These are phyloP conservation scores for Triangularia verruculosa DNA, from an alignment of 2,329 filamentous ascomycete genomes.

Conservation along the genomic window DNA sequence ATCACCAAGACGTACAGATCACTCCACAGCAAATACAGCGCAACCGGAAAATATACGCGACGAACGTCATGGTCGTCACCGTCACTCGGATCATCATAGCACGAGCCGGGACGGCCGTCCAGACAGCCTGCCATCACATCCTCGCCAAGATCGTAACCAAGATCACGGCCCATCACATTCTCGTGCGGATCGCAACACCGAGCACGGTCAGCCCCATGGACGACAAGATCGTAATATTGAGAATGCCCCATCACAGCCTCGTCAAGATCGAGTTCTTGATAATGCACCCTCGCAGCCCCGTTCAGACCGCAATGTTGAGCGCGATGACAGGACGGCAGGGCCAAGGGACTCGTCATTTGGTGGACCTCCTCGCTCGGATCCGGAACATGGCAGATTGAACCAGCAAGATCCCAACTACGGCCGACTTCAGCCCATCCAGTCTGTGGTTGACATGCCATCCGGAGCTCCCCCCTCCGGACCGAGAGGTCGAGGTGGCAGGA, in stretches of 20 bases:
- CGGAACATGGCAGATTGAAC: conserved; percentile 48
- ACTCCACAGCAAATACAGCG: conserved; percentile 33
- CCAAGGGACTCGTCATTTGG: conserved; percentile 18
- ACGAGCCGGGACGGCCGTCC: conserved; percentile 32
- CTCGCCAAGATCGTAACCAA: conserved; percentile 34
- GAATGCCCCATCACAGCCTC: conserved; percentile 23
- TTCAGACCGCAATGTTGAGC: conserved; percentile 36
- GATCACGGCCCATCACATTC: conserved; percentile 31
- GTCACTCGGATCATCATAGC: conserved; percentile 36
- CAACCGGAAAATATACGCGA: conserved; percentile 43
- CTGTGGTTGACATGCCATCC: conserved; percentile 44
- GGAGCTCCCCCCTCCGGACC: conserved; percentile 56
- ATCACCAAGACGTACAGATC: conserved; percentile 50
- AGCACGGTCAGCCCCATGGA: background rate
- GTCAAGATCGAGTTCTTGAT: conserved; percentile 32
- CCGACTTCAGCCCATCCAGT: conserved; percentile 53
- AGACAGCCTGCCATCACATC: conserved; percentile 29
- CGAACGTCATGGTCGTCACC: conserved; percentile 45
- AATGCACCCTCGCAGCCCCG: conserved; percentile 25
- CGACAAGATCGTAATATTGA: background rate
- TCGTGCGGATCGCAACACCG: background rate
- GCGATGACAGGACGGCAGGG: conserved; percentile 35
- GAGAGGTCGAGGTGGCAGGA: conserved; percentile 39
- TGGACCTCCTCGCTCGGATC: conserved; percentile 41
- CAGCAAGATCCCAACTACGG: conserved; percentile 63